Percentiles rank a stretch among this genome's conserved stretches.
phyloP scores from a whole-genome alignment of 2,329 filamentous ascomycete species.

The Colletotrichum sublineola region DNA sequence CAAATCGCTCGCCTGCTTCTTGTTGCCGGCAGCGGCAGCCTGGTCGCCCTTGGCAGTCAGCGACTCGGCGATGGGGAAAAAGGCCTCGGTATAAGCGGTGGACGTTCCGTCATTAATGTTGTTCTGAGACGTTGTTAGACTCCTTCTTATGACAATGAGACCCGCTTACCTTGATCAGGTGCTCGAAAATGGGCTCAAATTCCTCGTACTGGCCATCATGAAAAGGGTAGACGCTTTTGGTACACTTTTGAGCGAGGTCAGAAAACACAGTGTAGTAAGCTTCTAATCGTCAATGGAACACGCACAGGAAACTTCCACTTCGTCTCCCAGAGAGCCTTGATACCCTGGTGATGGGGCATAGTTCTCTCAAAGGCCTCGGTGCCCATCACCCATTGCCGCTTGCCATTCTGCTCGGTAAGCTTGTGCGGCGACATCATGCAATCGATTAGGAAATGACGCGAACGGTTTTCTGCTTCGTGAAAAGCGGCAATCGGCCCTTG shows the following conservation, averaged over 20 bases:
- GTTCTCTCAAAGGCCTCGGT: slow-evolving; percentile 55
- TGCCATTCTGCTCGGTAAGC: slow-evolving; percentile 46
- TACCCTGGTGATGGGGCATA: slow-evolving; percentile 71
- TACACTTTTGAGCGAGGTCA: slow-evolving; percentile 55
- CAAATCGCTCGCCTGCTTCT: slow-evolving; percentile 68
- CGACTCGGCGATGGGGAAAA: slow-evolving; percentile 71
- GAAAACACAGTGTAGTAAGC: background rate
- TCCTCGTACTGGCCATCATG: slow-evolving; percentile 78
- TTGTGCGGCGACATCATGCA: slow-evolving; percentile 50
- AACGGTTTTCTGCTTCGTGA: slow-evolving; percentile 51
- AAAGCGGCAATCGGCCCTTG: slow-evolving; percentile 46
- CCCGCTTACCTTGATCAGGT: slow-evolving; percentile 66
- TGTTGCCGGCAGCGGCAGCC: slow-evolving; percentile 62
- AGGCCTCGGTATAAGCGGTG: slow-evolving; percentile 73
- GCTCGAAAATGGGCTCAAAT: slow-evolving; percentile 77
- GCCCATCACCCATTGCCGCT: slow-evolving; percentile 59
- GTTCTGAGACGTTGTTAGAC: slow-evolving; percentile 50
- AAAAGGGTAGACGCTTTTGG: slow-evolving; percentile 78
- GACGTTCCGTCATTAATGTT: slow-evolving; percentile 75
- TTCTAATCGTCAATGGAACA: slow-evolving; percentile 2
- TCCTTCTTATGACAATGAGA: no score
- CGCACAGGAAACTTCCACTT: slow-evolving; percentile 79
- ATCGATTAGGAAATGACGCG: slow-evolving; percentile 44
- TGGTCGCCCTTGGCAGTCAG: slow-evolving; percentile 67
- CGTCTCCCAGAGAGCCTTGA: slow-evolving; percentile 77